These are phyloP conservation scores for Neonectria coccinea DNA, from an alignment of 2,329 filamentous ascomycete species.

Conservation along the genomic window DNA sequence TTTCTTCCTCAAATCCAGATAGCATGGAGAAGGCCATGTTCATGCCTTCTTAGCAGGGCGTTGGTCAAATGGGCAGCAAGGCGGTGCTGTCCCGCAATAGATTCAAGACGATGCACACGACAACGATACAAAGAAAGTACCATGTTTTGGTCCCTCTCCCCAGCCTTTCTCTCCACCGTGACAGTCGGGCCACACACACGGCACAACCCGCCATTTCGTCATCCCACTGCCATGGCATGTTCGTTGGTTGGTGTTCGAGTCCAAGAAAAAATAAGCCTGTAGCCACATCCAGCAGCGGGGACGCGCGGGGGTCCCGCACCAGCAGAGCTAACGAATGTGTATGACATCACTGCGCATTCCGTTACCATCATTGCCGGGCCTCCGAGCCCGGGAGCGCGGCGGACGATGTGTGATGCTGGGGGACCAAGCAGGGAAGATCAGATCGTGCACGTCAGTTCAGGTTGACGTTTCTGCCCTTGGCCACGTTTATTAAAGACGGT, in stretches of 20 bases:
- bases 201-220: constrained; percentile 25
- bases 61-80: constrained; percentile 7
- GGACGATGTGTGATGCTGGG: constrained; percentile 18
- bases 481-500: constrained; percentile 39
- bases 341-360: constrained; percentile 54
- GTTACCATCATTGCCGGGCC: constrained; percentile 36
- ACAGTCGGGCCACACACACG: not conserved
- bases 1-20: not conserved
- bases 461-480: not conserved
- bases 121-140: not conserved
- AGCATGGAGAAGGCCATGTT: not conserved
- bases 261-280: constrained; percentile 4
- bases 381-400: constrained; percentile 12
- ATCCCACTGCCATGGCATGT: constrained; percentile 15
- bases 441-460: constrained; percentile 43
- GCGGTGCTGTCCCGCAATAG: not conserved
- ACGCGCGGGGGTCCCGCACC: constrained; percentile 34
- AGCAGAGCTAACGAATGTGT: constrained; percentile 26
- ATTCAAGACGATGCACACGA: constrained; percentile 2
- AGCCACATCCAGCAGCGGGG: constrained; percentile 32
- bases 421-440: constrained; percentile 40
- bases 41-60: constrained; percentile 14
- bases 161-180: not conserved
- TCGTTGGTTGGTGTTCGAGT: constrained; percentile 13
- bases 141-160: not conserved